phyloP scores from a whole-genome alignment of 306 rosid genomes.

The Castanea mollissima region DNA sequence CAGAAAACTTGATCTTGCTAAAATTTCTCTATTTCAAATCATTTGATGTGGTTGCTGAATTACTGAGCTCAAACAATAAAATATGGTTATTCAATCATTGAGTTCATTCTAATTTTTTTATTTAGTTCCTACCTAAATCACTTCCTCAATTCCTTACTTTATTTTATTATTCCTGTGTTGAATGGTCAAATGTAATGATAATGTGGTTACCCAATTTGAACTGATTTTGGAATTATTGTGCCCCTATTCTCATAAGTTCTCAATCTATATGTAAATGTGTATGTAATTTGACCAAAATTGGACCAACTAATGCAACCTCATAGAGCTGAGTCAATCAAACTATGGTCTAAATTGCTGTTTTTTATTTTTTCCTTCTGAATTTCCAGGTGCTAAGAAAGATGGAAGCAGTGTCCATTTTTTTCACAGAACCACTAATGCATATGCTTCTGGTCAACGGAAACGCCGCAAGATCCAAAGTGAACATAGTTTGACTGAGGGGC shows the following conservation, averaged over 20 bases:
- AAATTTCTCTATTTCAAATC: background rate
- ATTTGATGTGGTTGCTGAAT: background rate
- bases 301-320: background rate
- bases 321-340: background rate
- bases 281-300: background rate
- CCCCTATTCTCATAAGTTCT: background rate
- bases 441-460: conserved; percentile 69
- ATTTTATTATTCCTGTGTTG: conserved; percentile 1
- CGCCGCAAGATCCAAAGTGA: conserved; percentile 51
- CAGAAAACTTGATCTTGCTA: background rate
- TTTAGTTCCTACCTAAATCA: no score
- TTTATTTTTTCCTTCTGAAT: background rate
- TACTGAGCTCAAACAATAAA: no score
- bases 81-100: no score
- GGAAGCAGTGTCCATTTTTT: conserved; percentile 75
- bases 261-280: background rate
- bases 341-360: background rate
- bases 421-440: conserved; percentile 71
- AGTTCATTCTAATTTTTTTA: no score
- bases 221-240: background rate
- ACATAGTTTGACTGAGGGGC: conserved; percentile 27
- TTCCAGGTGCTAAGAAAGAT: conserved; percentile 82
- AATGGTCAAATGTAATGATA: conserved; percentile 7
- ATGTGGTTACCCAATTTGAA: conserved; percentile 2
- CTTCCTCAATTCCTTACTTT: no score